Percentiles rank a stretch among this genome's conserved stretches.
These are phyloP conservation scores for Aspergillus caelatus DNA, from an alignment of 2,329 filamentous ascomycete genomes.

Conservation along the genomic window DNA sequence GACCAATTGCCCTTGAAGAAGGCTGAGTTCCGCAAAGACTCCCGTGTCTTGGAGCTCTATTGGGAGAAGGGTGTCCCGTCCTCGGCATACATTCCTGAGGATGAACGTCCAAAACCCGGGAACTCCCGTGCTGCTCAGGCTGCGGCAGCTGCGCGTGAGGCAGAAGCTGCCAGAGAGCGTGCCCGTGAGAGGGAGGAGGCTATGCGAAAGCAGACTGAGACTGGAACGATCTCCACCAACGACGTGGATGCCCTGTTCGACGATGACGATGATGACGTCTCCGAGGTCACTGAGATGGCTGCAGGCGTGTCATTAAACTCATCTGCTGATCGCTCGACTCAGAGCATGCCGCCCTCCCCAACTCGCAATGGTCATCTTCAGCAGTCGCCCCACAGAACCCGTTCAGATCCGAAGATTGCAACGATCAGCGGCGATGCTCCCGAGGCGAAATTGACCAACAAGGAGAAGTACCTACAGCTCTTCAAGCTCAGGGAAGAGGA, in stretches of 20 bases:
- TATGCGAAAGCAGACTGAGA: conserved; percentile 90
- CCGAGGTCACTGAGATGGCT: conserved; percentile 87
- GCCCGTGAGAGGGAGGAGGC: conserved; percentile 89
- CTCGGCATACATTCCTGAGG: conserved; percentile 92
- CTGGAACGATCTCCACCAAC: conserved; percentile 88
- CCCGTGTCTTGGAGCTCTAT: conserved; percentile 91
- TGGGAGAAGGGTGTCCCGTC: conserved; percentile 99
- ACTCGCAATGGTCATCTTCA: conserved; percentile 71
- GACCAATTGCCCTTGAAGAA: conserved; percentile 97
- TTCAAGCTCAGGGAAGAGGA: conserved; percentile 90
- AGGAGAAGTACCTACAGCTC: conserved; percentile 92
- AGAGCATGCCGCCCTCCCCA: conserved; percentile 92
- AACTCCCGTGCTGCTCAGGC: conserved; percentile 75
- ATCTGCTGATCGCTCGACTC: conserved; percentile 77
- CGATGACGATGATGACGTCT: conserved; percentile 83
- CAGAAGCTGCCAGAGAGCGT: conserved; percentile 77
- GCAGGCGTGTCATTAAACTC: conserved; percentile 81
- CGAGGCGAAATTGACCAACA: conserved; percentile 81
- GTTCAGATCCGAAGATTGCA: conserved; percentile 90
- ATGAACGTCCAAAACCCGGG: conserved; percentile 87
- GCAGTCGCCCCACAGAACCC: conserved; percentile 78
- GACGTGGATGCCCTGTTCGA: conserved; percentile 96
- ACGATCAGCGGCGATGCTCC: conserved; percentile 67
- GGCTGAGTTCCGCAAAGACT: conserved; percentile 98
- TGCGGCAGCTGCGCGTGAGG: conserved; percentile 74